Evolutionary conservation across 2,329 filamentous ascomycete species (phyloP).

Genomic region (Colletotrichum sp.): DNA sequence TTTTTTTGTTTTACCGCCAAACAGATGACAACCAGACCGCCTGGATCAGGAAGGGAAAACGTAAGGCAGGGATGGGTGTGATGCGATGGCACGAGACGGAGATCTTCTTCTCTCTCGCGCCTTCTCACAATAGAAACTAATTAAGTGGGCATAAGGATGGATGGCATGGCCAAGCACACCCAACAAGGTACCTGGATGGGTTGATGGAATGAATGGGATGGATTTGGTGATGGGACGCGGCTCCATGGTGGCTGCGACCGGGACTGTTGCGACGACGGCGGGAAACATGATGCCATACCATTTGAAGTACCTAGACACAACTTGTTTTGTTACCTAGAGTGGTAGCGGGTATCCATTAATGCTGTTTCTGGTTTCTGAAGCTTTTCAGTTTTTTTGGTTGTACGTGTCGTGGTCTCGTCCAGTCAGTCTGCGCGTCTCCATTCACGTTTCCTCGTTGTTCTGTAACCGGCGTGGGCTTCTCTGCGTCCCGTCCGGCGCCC

Average conservation of each 20-base stretch:
- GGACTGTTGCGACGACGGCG: background rate
- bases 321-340: background rate
- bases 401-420: background rate
- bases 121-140: background rate
- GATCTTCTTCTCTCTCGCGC: background rate
- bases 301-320: background rate
- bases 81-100: background rate
- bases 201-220: background rate
- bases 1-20: background rate
- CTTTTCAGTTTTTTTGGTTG: background rate
- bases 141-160: background rate
- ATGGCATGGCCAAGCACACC: background rate
- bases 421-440: background rate
- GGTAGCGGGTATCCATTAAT: background rate
- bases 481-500: background rate
- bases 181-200: background rate
- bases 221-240: background rate
- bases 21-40: background rate
- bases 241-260: background rate
- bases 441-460: constrained; percentile 1
- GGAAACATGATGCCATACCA: background rate
- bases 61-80: background rate
- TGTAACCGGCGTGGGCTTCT: background rate
- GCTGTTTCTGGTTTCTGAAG: background rate
- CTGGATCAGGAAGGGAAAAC: background rate